Evolutionary conservation across 176 grass and related monocot species (phyloP).

Genomic region (Eragrostis nindensis): DNA sequence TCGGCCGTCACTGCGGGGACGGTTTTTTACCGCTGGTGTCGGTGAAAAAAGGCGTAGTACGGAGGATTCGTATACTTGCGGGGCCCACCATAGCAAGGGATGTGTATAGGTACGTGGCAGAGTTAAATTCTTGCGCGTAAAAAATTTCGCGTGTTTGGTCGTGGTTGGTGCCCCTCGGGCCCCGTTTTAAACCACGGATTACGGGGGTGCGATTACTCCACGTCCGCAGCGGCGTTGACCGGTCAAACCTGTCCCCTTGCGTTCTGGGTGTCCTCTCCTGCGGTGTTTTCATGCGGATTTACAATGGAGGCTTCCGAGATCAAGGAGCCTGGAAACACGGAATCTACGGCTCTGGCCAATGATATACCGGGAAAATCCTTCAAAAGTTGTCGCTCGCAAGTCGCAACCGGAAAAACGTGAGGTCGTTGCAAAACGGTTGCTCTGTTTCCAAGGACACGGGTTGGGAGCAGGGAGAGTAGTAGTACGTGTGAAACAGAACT

Average conservation of each 20-base stretch:
- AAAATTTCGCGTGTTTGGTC: not conserved
- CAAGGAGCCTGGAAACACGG: not conserved
- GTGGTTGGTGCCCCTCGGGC: not conserved
- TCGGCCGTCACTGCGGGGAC: not conserved
- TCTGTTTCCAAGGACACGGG: not conserved
- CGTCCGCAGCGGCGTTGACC: conserved; percentile 2
- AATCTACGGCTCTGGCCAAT: not conserved
- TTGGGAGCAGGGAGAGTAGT: not conserved
- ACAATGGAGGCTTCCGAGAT: not conserved
- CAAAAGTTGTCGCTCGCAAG: not conserved
- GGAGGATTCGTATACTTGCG: not conserved
- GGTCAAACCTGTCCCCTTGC: conserved; percentile 36
- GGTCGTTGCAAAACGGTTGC: not conserved
- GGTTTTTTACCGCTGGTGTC: conserved; percentile 42
- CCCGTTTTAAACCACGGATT: not conserved
- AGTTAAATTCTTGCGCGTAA: conserved; percentile 24
- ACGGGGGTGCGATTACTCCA: not conserved
- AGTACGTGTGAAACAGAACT: not conserved
- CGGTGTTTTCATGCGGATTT: not conserved
- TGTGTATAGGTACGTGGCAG: not conserved
- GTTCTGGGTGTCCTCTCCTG: not conserved
- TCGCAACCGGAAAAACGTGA: not conserved
- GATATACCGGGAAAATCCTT: not conserved
- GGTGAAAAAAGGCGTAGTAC: conserved; percentile 43
- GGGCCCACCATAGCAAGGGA: not conserved